Evolutionary conservation across 352 stramenopile genomes (phyloP).

Genomic region (Phytopythium litorale): DNA sequence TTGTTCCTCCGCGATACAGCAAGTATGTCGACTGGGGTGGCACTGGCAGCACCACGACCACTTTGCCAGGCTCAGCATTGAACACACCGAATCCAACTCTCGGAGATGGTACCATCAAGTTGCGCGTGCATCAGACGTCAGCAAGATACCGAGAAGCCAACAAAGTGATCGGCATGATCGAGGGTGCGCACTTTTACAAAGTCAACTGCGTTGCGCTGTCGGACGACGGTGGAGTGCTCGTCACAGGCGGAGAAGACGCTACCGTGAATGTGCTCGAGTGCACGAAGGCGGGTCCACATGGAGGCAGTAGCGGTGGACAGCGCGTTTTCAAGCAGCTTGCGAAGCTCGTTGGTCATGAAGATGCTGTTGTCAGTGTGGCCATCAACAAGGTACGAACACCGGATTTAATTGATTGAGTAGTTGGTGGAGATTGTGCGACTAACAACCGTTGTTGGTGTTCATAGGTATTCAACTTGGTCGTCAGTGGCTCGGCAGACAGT

Average conservation of each 20-base stretch:
- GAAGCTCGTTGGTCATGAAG: constrained; percentile 67
- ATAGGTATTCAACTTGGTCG: constrained; percentile 65
- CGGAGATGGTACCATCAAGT: constrained; percentile 50
- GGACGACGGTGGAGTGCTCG: constrained; percentile 50
- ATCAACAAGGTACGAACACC: constrained; percentile 49
- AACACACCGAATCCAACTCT: neutral
- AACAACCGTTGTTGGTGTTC: neutral
- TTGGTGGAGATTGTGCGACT: neutral
- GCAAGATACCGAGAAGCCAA: constrained; percentile 47
- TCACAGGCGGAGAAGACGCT: constrained; percentile 63
- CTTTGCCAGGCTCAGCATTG: neutral
- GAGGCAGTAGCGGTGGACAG: constrained; percentile 25
- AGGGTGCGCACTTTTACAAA: constrained; percentile 49
- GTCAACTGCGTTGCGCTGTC: constrained; percentile 61
- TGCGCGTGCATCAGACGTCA: constrained; percentile 45
- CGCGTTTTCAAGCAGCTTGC: constrained; percentile 62
- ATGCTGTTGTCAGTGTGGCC: constrained; percentile 51
- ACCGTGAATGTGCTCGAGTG: constrained; percentile 74
- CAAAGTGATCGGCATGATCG: constrained; percentile 64
- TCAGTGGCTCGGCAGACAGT: constrained; percentile 51
- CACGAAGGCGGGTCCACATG: constrained; percentile 23
- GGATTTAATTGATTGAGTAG: neutral
- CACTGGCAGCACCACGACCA: neutral
- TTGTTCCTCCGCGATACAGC: constrained; percentile 63
- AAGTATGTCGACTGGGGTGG: constrained; percentile 74